phyloP scores from a whole-genome alignment of 2,329 filamentous ascomycete species.

The Colletotrichum plurivorum region DNA sequence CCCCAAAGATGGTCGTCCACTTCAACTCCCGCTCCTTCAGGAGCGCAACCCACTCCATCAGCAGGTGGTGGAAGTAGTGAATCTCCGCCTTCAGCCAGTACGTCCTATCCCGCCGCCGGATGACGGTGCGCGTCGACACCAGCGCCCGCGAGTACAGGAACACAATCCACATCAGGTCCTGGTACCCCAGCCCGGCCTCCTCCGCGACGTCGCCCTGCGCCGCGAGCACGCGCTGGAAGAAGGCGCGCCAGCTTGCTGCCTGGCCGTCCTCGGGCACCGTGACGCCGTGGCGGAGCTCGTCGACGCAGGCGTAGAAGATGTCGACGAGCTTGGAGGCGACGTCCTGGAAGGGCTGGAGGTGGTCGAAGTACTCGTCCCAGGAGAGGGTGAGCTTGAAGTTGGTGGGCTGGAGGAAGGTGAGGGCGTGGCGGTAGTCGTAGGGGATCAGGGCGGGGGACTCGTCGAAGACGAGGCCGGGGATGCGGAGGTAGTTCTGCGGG shows the following conservation, averaged over 20 bases:
- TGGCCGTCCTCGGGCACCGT: background rate
- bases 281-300: constrained; percentile 10
- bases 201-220: background rate
- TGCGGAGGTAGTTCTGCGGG: constrained; percentile 34
- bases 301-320: constrained; percentile 17
- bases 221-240: constrained; percentile 22
- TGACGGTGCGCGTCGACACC: background rate
- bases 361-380: constrained; percentile 22
- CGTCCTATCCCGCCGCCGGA: background rate
- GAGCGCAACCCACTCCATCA: constrained; percentile 21
- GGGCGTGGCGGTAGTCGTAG: constrained; percentile 10
- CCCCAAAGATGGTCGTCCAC: constrained; percentile 10
- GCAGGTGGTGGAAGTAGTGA: constrained; percentile 26
- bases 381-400: constrained; percentile 23
- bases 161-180: constrained; percentile 31
- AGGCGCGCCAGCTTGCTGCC: background rate
- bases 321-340: constrained; percentile 25
- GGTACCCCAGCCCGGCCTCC: background rate
- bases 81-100: constrained; percentile 16
- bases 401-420: constrained; percentile 20
- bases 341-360: constrained; percentile 25
- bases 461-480: constrained; percentile 33
- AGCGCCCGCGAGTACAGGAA: constrained; percentile 26
- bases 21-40: background rate
- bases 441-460: constrained; percentile 16